These are phyloP conservation scores for Leccinum pellstonianum DNA, from an alignment of 768 basidiomycete genomes.

Conservation along the genomic window DNA sequence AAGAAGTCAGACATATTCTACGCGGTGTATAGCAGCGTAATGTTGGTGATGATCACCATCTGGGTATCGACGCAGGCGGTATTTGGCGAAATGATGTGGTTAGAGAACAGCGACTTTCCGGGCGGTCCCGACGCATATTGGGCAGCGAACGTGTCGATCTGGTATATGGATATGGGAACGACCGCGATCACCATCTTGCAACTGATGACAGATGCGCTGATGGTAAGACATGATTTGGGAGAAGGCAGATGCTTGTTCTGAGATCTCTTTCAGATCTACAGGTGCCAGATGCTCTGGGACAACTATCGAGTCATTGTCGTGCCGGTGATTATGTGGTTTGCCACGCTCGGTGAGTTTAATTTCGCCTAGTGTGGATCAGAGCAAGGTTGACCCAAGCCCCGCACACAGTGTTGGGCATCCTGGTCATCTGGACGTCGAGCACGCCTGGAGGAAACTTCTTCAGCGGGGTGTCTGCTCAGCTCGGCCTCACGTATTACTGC, in stretches of 20 bases:
- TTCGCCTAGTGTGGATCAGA: rapidly evolving
- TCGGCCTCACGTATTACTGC: constrained; percentile 22
- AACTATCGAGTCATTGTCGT: constrained; percentile 15
- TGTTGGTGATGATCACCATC: constrained; percentile 35
- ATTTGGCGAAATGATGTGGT: constrained; percentile 39
- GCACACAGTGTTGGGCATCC: constrained; percentile 19
- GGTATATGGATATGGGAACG: constrained; percentile 34
- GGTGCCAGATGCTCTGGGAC: constrained; percentile 37
- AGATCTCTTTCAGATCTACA: constrained; percentile 35
- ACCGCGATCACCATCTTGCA: constrained; percentile 31
- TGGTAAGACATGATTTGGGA: constrained; percentile 28
- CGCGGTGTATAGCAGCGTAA: constrained; percentile 23
- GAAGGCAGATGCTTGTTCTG: not conserved
- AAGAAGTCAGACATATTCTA: constrained; percentile 21
- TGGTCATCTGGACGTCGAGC: constrained; percentile 16
- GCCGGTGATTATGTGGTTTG: constrained; percentile 24
- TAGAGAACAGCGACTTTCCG: constrained; percentile 29
- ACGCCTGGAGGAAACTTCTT: constrained; percentile 21
- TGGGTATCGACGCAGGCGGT: constrained; percentile 30
- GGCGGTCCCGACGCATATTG: constrained; percentile 39
- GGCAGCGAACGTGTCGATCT: constrained; percentile 21
- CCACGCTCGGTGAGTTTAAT: constrained; percentile 25
- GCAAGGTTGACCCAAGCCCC: constrained; percentile 1
- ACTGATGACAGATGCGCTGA: constrained; percentile 37
- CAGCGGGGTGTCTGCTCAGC: constrained; percentile 8